Conservation (phyloP, 768 basidiomycete species). For the Chalciporus piperatus region DNA sequence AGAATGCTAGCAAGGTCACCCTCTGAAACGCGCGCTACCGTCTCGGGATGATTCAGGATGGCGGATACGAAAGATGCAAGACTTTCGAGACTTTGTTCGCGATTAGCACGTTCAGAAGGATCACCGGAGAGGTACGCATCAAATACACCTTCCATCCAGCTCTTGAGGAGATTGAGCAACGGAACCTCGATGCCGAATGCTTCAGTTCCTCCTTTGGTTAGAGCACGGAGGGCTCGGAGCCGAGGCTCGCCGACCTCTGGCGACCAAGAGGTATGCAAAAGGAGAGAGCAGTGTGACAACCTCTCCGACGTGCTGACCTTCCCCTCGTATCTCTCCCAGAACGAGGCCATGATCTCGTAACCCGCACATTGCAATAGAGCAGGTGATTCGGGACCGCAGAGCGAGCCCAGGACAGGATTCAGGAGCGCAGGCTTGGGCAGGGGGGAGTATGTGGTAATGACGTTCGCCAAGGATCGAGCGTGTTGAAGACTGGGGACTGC, state of each 20-base stretch:
- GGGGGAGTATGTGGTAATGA: constrained; percentile 51
- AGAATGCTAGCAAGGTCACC: constrained; percentile 55
- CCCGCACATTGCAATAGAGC: constrained; percentile 61
- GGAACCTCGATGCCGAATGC: constrained; percentile 62
- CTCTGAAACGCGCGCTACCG: constrained; percentile 59
- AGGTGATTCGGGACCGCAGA: constrained; percentile 57
- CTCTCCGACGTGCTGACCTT: constrained; percentile 54
- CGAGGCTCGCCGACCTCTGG: constrained; percentile 70
- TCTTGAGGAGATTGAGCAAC: constrained; percentile 52
- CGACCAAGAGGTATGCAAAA: constrained; percentile 54
- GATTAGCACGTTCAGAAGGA: constrained; percentile 47
- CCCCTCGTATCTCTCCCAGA: constrained; percentile 58
- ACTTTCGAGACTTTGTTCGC: constrained; percentile 61
- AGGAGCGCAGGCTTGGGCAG: constrained; percentile 52
- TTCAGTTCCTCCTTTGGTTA: constrained; percentile 60
- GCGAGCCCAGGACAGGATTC: constrained; percentile 55
- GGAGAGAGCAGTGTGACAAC: constrained; percentile 61
- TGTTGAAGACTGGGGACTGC: constrained; percentile 64
- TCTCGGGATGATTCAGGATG: constrained; percentile 49
- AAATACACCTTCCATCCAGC: constrained; percentile 69
- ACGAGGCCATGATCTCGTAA: constrained; percentile 69
- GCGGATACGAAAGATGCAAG: constrained; percentile 57
- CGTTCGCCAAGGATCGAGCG: constrained; percentile 56
- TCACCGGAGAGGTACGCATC: constrained; percentile 41
- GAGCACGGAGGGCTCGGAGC: constrained; percentile 62